Evolutionary conservation across 2,329 filamentous ascomycete species (phyloP), one percentile per base, ranked within the genome.

Genomic region (Colletotrichum lupini): DNA sequence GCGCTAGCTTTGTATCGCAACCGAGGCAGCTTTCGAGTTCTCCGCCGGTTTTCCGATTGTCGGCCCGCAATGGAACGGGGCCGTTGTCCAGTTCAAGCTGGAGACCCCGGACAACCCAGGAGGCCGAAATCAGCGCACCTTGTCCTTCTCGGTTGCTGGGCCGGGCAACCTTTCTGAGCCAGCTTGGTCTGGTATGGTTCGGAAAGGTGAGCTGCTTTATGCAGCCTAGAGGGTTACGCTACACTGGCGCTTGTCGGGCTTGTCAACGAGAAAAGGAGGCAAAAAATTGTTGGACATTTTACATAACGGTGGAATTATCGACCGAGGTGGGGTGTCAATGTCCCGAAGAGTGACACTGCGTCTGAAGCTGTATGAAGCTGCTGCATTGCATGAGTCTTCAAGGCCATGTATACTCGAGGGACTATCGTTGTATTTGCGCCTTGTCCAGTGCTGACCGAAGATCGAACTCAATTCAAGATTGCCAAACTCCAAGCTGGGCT

Each of bases 21-120:
- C 30, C 58, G 53, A 55, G 59, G 35, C 53, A 52, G 42, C 46
- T 53, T 49, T 28, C 32, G 12, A 22, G 70, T 70, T 73, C 59
- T 66, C 70, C 70, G 70, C 70, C 60, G 49, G 60, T 66, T 66
- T 73, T 65, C 70, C 67, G 70, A 73, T 8, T 14, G 1, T 8
- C 52, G 67, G 55, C 60, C 60, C 66, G 66, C 69, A 57, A 16
- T 49, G 60, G 30, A 28, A 65, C 26, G 60, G 67, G 56, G 32
- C 57, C 22, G 6, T 37, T 35, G 22, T 14, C 32, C 62, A 55
- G 14, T 28, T 26, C 19, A 35, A 42, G 32, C 30, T 64, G 62
- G 52, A 66, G 37, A 53, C 55, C 57, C 68, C 26, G 28, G 63
- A 49, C 16, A 14, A 49, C 16, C 56, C 35, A 52, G 19, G 7